Percentiles rank a stretch among this genome's conserved stretches.
These are phyloP conservation scores for Aspergillus flavus DNA, from an alignment of 2,329 filamentous ascomycete genomes.

Conservation along the genomic window DNA sequence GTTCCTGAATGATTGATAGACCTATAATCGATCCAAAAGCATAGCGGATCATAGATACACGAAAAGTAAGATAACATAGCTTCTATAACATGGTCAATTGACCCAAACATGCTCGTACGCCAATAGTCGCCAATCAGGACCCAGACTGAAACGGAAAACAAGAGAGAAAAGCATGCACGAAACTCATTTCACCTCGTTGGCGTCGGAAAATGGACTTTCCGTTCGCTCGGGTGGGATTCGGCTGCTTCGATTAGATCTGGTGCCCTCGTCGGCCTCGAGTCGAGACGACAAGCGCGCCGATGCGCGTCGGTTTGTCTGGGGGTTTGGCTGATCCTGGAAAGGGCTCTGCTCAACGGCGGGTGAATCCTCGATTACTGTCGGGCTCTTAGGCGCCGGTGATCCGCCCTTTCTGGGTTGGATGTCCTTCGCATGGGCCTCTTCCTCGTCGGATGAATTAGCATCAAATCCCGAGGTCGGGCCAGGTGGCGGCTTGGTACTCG, in stretches of 20 bases:
- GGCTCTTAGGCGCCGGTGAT: slow-evolving; percentile 20
- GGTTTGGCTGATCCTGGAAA: slow-evolving; percentile 32
- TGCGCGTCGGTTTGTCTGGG: slow-evolving; percentile 14
- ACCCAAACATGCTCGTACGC: slow-evolving; percentile 5
- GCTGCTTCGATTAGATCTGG: slow-evolving; percentile 35
- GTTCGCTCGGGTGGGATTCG: slow-evolving; percentile 33
- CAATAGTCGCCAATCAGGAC: slow-evolving; percentile 9
- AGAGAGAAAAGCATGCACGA: neutral
- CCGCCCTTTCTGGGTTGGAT: slow-evolving; percentile 25
- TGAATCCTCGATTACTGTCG: slow-evolving; percentile 34
- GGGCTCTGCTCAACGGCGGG: slow-evolving; percentile 29
- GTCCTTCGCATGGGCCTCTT: slow-evolving; percentile 23
- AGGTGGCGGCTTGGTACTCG: slow-evolving; percentile 21
- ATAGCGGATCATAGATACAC: slow-evolving; percentile 29
- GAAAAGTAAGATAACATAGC: neutral
- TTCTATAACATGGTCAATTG: slow-evolving; percentile 8
- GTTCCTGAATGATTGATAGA: neutral
- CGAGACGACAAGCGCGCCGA: slow-evolving; percentile 22
- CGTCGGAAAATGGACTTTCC: slow-evolving; percentile 48
- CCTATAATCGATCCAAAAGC: neutral
- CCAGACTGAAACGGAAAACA: neutral
- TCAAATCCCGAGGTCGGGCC: slow-evolving; percentile 36
- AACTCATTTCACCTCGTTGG: slow-evolving; percentile 44
- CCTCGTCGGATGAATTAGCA: slow-evolving; percentile 37
- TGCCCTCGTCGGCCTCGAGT: slow-evolving; percentile 20